Evolutionary conservation across 1,139 yeast genomes (phyloP).

Genomic region (Zygosaccharomyces pseudobailii): DNA sequence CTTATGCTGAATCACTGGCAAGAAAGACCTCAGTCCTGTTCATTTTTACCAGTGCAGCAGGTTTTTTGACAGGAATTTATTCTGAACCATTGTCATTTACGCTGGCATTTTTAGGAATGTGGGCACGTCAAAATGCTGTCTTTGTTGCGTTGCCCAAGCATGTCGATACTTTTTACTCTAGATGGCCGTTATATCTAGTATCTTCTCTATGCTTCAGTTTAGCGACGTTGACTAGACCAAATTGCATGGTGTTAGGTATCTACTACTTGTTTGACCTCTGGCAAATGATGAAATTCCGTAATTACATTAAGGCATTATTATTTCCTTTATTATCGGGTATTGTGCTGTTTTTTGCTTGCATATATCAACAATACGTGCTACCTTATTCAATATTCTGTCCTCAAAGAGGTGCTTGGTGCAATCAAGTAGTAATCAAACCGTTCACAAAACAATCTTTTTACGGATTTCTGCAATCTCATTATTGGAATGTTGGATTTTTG

Average conservation of each 20-base stretch:
- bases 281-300: constrained; percentile 24
- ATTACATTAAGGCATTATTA: constrained; percentile 19
- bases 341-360: constrained; percentile 45
- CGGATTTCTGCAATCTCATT: constrained; percentile 68
- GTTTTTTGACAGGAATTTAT: constrained; percentile 71
- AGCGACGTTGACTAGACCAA: constrained; percentile 66
- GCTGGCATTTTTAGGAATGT: constrained; percentile 57
- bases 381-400: constrained; percentile 66
- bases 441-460: constrained; percentile 49
- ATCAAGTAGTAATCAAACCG: constrained; percentile 36
- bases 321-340: constrained; percentile 51
- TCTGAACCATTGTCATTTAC: constrained; percentile 72
- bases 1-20: constrained; percentile 16
- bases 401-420: constrained; percentile 77
- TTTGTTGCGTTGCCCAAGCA: constrained; percentile 16
- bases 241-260: constrained; percentile 68
- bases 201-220: constrained; percentile 59
- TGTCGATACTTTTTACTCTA: constrained; percentile 12
- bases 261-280: constrained; percentile 57
- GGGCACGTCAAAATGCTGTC: constrained; percentile 41
- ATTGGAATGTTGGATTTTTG: constrained; percentile 83
- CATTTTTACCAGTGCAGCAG: constrained; percentile 71
- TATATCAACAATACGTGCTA: constrained; percentile 42
- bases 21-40: constrained; percentile 43
- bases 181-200: constrained; percentile 30